Evolutionary conservation across 768 basidiomycete genomes (phyloP), one percentile per base, ranked within the genome.

Genomic region (Mycena vulgaris): DNA sequence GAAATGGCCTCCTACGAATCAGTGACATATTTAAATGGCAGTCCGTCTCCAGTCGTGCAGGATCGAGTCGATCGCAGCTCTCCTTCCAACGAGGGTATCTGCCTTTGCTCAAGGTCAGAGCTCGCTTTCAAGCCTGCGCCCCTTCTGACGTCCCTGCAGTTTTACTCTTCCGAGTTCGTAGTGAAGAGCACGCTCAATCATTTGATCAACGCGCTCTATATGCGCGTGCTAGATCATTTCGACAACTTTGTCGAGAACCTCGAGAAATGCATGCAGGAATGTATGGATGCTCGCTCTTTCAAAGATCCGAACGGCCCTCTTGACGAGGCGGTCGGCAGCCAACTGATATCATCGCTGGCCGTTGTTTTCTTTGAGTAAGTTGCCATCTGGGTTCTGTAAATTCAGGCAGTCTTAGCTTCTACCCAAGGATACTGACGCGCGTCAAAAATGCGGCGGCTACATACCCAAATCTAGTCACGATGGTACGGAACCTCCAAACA

Each of bases 81-180:
- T 91, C 91, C 2, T 93, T 92, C 66, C 89, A 92, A 69, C 78
- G 85, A 30, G 90, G 87, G 0, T 84, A 86, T 69, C 71, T 92
- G 8, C 88, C 87, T 0, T 69, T 92, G 21, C 77, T 92, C n/a
- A 79, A 84, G 37, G 90, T 90, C 67, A 40, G 73, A 64, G 14
- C 60, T 17, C 17, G 21, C 21, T 17, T 17, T 47, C 19, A 25
- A 35, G 30, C 9, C 19, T 35, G 25, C 31, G 9, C 28, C 72
- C 62, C 5, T 60, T 19, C 45, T 49, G 2, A 67, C 19, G 25
- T 31, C 47, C 35, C 33, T 16, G 51, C 42, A 92, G 89, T 90
- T 90, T 75, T 77, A 89, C 45, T 84, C 90, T 0, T 90, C 90
- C 11, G 86, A 89, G 23, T 85, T 86, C 55, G 85, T 92, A 9